These are phyloP conservation scores for Diaporthe sp. DNA, from an alignment of 2,329 filamentous ascomycete species.

Conservation along the genomic window DNA sequence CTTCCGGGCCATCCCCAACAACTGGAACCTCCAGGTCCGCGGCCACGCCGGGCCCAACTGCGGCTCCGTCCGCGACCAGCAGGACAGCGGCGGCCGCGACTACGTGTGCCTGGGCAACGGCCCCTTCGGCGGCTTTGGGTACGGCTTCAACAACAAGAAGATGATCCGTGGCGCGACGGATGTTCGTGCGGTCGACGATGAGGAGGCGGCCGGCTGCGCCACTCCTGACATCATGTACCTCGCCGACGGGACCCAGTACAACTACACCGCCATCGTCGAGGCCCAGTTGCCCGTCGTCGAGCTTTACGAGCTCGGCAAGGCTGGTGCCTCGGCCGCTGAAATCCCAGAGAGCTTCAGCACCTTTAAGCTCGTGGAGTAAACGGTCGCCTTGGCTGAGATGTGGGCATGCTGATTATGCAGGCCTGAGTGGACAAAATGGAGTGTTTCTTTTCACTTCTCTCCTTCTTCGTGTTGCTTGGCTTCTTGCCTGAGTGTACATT, in stretches of 20 bases:
- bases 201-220: neutral
- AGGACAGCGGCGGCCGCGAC: neutral
- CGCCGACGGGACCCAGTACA: constrained; percentile 12
- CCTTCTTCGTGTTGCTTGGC: neutral
- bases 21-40: neutral
- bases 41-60: neutral
- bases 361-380: neutral
- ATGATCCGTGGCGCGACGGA: neutral
- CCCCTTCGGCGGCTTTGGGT: neutral
- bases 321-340: neutral
- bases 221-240: neutral
- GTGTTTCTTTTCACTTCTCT: neutral
- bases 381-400: neutral
- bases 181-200: neutral
- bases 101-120: constrained; percentile 11
- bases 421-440: neutral
- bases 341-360: neutral
- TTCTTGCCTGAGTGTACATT: neutral
- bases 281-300: neutral
- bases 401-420: neutral
- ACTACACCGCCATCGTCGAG: constrained; percentile 11
- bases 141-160: neutral
- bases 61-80: constrained; percentile 13
- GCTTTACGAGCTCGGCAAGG: neutral
- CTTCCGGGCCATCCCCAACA: constrained; percentile 1